Base-by-base conservation (phyloP, 78 protist species). In the Guillardia theta region DNA sequence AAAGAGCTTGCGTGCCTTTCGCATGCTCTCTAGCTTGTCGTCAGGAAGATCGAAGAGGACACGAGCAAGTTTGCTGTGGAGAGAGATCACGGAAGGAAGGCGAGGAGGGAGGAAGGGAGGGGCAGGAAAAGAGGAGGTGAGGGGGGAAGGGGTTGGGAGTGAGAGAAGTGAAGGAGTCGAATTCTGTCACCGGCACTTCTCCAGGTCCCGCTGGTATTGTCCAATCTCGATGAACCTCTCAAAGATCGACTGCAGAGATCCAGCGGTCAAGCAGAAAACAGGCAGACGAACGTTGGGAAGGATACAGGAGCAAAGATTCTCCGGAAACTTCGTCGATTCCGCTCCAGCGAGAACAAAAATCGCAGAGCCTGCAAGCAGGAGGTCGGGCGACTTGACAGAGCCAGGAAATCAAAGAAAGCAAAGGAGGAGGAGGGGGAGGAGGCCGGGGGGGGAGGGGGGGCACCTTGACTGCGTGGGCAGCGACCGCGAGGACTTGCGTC, bases 271-370 rank as follows among this genome's bases (percentile, higher is more conserved):
- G n/a, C n/a, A n/a, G n/a, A n/a, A n/a, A n/a, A n/a, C n/a, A n/a
- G n/a, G n/a, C n/a, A n/a, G n/a, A n/a, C n/a, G n/a, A n/a, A n/a
- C n/a, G n/a, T n/a, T n/a, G n/a, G n/a, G n/a, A n/a, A n/a, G n/a
- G n/a, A n/a, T n/a, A n/a, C n/a, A n/a, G 94, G 94, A 22, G 94
- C 92, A 76, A 93, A 93, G 39, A 93, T 53, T 19, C 94, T 62
- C 21, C 36, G 48, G 77, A 93, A 76, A n/a, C 46, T 19, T 70
- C 41, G n/a, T 4, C 94, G 94, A 76, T 93, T 93, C n/a, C 94
- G 88, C 80, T 93, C 94, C 78, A 44, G 83, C 50, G 94, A 93
- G 76, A 53, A 93, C 43, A 93, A 8, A 24, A 48, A 19, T 3
- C 94, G 88, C 37, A 93, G 92, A 27, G 76, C 41, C 27, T 70